Percentiles rank a stretch among this genome's conserved stretches.
Evolutionary conservation across 805 yeast genomes (phyloP).

Genomic region (Saturnispora saitoi): DNA sequence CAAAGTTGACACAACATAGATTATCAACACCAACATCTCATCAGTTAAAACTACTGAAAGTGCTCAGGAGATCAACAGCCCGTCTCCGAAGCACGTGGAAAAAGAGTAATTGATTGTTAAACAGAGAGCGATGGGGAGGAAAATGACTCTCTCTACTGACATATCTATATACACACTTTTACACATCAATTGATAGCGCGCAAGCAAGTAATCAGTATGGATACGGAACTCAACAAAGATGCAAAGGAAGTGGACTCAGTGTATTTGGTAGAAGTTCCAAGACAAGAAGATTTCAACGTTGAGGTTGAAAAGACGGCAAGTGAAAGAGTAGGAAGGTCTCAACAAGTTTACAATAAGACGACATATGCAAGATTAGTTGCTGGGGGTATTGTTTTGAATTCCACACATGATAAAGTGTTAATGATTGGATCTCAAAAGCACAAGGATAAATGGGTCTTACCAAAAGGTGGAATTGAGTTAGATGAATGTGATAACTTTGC

Average conservation of each 20-base stretch:
- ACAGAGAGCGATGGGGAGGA: no score
- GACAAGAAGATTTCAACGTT: slow-evolving; percentile 10
- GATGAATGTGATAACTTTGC: slow-evolving; percentile 53
- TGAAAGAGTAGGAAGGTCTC: slow-evolving; percentile 49
- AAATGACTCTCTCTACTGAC: no score
- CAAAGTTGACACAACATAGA: no score
- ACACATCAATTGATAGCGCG: no score
- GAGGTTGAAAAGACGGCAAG: slow-evolving; percentile 23
- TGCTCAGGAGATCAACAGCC: no score
- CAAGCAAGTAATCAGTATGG: neutral
- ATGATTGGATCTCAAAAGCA: slow-evolving; percentile 71
- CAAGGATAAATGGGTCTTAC: slow-evolving; percentile 72
- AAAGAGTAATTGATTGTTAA: no score
- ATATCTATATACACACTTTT: no score
- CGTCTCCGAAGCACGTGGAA: no score
- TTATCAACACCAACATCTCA: no score
- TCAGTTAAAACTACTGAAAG: no score
- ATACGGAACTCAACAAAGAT: neutral
- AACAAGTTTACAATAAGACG: slow-evolving; percentile 47
- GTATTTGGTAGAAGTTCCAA: slow-evolving; percentile 8
- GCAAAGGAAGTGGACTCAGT: neutral
- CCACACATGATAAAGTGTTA: slow-evolving; percentile 51
- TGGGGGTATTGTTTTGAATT: slow-evolving; percentile 73
- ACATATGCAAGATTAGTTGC: slow-evolving; percentile 86
- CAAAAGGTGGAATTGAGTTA: slow-evolving; percentile 90